Base-by-base conservation (phyloP, 176 grass and related monocot species). In the Bothriochloa decipiens region DNA sequence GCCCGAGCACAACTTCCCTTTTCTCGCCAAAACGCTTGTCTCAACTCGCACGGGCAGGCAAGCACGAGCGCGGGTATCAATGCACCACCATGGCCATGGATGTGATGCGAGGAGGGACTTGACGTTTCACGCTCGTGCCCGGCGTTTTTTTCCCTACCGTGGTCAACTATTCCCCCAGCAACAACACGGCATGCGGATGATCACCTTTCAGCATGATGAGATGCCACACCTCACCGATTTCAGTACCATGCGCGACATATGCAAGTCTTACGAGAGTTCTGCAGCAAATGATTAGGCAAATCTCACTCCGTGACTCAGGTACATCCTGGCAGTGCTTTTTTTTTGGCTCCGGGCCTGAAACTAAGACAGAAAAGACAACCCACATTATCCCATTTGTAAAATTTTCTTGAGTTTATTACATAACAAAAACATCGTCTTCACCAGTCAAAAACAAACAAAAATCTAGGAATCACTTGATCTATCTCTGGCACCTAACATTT, bases 401-500 rank as follows among this genome's bases (percentile, higher is more conserved):
- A n/a, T 67, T 10, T 39, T 74, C 40, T 32, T 32, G 57, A 68
- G 74, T 60, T 87, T 86, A 83, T 79, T 90, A 64, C 85, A 84
- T 69, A 41, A 65, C 11, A 62, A 57, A 32, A 86, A 18, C 50
- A 62, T 16, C 37, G 28, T 23, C 79, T 27, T 47, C 25, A 65
- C 32, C 75, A 68, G 23, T 68, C 33, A 68, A 79, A 75, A 65
- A 83, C 49, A 79, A 70, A 61, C 14, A 61, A 83, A 36, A 83
- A 70, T 50, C 86, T 63, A 84, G 49, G 27, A 67, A 83, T 68
- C 80, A 75, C 74, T 80, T 43, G 50, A 81, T 45, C 85, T 76
- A 84, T 64, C 68, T 79, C 68, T 63, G 77, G n/a, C 70, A 49
- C 52, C 63, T 55, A 75, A 50, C 67, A 76, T 33, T 83, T 83